Evolutionary conservation across 768 basidiomycete genomes (phyloP).

Genomic region (Lyophyllum decastes): DNA sequence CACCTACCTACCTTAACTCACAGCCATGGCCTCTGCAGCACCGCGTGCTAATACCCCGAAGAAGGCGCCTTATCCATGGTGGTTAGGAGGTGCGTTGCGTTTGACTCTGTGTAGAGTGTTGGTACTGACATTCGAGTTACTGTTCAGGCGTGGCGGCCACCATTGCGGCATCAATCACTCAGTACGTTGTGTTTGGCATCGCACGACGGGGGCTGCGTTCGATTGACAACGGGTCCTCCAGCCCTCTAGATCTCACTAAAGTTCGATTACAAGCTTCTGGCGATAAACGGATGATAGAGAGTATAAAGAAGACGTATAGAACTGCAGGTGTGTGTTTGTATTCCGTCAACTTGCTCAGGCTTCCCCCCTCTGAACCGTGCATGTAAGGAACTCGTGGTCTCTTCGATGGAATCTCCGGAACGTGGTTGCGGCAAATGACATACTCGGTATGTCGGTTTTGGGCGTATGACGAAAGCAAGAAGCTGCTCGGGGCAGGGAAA

Average conservation of each 20-base stretch:
- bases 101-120: neutral
- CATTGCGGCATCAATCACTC: constrained; percentile 86
- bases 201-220: neutral
- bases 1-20: no score
- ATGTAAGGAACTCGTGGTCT: constrained; percentile 64
- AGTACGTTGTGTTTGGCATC: constrained; percentile 45
- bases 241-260: constrained; percentile 88
- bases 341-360: no score
- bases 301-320: constrained; percentile 78
- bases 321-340: constrained; percentile 74
- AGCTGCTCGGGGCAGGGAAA: constrained; percentile 69
- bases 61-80: constrained; percentile 85
- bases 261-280: constrained; percentile 90
- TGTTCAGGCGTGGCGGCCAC: constrained; percentile 73
- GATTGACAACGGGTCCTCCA: constrained; percentile 22
- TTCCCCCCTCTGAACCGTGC: constrained; percentile 36
- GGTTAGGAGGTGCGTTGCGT: constrained; percentile 65
- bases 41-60: constrained; percentile 23
- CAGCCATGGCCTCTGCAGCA: constrained; percentile 12
- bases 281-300: constrained; percentile 88
- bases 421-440: constrained; percentile 90
- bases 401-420: constrained; percentile 86
- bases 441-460: constrained; percentile 93
- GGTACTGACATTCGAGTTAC: neutral
- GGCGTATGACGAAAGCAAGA: constrained; percentile 92